phyloP scores from a whole-genome alignment of 73 alveolate genomes.

The Paramecium bursaria region DNA sequence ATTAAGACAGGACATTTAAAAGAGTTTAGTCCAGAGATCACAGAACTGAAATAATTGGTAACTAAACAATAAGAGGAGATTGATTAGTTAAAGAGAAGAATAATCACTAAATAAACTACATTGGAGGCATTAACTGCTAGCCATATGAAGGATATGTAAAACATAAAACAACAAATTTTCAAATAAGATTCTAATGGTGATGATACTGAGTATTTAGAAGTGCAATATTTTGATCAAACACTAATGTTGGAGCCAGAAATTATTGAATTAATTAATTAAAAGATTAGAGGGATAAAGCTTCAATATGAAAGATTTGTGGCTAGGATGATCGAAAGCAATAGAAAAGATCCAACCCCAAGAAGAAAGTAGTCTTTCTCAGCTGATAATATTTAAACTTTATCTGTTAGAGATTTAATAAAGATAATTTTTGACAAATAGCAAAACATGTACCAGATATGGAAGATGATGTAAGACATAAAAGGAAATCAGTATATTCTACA shows the following conservation, averaged over 20 bases:
- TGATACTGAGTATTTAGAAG: conserved; percentile 13
- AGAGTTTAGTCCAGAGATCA: conserved; percentile 48
- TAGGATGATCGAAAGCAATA: not conserved
- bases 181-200: conserved; percentile 16
- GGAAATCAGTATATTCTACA: not conserved
- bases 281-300: conserved; percentile 20
- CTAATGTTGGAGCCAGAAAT: conserved; percentile 42
- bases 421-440: not conserved
- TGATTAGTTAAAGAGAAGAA: not conserved
- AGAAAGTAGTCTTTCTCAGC: not conserved
- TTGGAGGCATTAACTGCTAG: conserved; percentile 22
- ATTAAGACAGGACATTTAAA: conserved; percentile 51
- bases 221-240: conserved; percentile 49
- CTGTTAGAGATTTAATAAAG: conserved; percentile 13
- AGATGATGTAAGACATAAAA: conserved; percentile 1
- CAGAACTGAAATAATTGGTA: not conserved
- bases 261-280: conserved; percentile 48
- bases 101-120: not conserved
- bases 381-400: not conserved
- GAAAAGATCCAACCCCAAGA: not conserved
- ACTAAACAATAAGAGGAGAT: not conserved
- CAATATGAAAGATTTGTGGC: conserved; percentile 30
- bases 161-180: not conserved
- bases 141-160: conserved; percentile 28
- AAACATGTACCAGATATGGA: conserved; percentile 4